Base-by-base conservation (phyloP, 768 basidiomycete genomes). In the Tylopilus rubrobrunneus region DNA sequence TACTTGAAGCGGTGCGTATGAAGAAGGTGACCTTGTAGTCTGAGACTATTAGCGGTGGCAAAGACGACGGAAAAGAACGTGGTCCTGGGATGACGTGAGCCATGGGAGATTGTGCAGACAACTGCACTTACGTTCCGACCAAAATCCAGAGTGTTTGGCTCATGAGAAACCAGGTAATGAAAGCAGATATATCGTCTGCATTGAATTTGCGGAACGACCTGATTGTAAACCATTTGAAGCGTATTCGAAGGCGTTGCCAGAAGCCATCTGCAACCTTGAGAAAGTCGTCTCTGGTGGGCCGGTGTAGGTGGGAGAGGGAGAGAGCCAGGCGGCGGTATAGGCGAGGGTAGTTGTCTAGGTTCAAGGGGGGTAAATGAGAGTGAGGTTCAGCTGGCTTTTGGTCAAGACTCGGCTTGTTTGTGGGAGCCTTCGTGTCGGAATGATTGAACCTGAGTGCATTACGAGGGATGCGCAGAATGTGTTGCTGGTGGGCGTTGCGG, bases 141-240 rank as follows among this genome's bases (percentile, higher is more conserved):
- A 98, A 73, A 56, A 99, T 89, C 96, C 97, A 98, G 4, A 96
- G 72, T 2, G 93, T 91, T 64, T 98, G 94, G 64, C 95, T 95
- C 77, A 98, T 86, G 48, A 99, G 74, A 60, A 97, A 93, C 90
- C 93, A 95, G 49, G 91, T 94, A 33, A 96, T 73, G 72, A 99
- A 98, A 1, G 95, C 96, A 40, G 92, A 95, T 51, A 96, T 89
- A 68, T 99, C 97, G 68, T 99, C 97, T 48, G 91, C 87, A 61
- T 97, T 94, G 73, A 95, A 99, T 64, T 83, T 86, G 45, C 96
- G 83, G 74, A 97, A 99, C 5, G 91, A 92, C 57, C 91, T 80
- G 62, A 98, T 95, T 11, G 92, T 92, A 60, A 94, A 89, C 97
- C 97, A 99, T 67, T 93, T 93, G 75, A 98, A 92, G n/a, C 92